Conservation (phyloP, 2,329 filamentous ascomycete species). For the Colletotrichum cordylinicola region DNA sequence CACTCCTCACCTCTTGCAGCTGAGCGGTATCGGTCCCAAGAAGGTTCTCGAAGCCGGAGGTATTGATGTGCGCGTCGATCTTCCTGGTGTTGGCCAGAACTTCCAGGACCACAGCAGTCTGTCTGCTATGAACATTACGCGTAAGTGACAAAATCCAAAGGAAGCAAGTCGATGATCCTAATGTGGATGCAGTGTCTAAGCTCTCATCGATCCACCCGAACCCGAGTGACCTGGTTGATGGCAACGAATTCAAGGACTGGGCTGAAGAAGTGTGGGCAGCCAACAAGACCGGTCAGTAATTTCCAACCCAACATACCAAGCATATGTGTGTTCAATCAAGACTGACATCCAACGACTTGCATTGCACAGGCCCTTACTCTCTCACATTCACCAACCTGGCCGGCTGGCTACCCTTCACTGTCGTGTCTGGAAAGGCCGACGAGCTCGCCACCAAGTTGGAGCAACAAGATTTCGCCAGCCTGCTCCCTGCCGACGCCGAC, state of each 20-base stretch:
- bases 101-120: constrained; percentile 43
- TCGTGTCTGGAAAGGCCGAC: constrained; percentile 35
- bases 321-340: background rate
- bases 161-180: background rate
- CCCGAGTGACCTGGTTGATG: constrained; percentile 5
- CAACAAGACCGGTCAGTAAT: constrained; percentile 20
- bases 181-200: background rate
- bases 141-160: background rate
- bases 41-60: constrained; percentile 36
- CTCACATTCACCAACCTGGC: constrained; percentile 39
- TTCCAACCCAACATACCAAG: background rate
- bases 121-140: constrained; percentile 14
- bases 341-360: background rate
- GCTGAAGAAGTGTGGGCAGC: constrained; percentile 12
- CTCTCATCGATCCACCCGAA: constrained; percentile 20
- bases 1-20: constrained; percentile 46
- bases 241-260: constrained; percentile 22
- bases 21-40: constrained; percentile 48
- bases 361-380: constrained; percentile 28
- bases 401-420: constrained; percentile 41
- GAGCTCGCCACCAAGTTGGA: constrained; percentile 36
- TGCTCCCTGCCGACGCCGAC: constrained; percentile 35
- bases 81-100: constrained; percentile 51
- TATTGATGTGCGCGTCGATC: constrained; percentile 42
- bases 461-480: constrained; percentile 34